Base-by-base conservation (phyloP, 768 basidiomycete genomes). In the Tubosaeta brunneosetosa region DNA sequence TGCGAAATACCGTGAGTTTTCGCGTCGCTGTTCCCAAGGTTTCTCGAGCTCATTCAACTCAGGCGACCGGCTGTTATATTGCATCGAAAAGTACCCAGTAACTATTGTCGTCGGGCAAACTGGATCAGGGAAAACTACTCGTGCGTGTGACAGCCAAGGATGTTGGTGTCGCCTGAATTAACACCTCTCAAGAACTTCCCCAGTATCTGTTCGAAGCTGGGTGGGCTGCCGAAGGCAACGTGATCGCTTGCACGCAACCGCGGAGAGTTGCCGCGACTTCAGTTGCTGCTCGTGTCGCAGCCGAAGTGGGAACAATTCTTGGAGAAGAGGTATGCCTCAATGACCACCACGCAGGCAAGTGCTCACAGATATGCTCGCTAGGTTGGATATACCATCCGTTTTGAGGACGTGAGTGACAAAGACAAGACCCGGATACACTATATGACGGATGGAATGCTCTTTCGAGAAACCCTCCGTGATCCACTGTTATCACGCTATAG, bases 391-490 rank as follows among this genome's bases (percentile, higher is more conserved):
- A 90, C 90, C 6, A 97, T 99, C 56, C 86, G 97, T 9, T 98
- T 98, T 55, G 97, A 99, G 67, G 92, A 97, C 60, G 83, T 95
- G 48, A 90, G 86, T 62, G 81, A 81, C 65, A 91, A 89, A 61
- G 81, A 87, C 27, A 76, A 82, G 48, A 98, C 97, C 2, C 80
- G 91, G 26, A 91, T 99, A 67, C 79, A 93, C 38, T 99, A 98
- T 69, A 81, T 98, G 82, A 99, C 97, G 31, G 97, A 99, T 67
- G 97, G 97, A 42, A 94, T 98, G 85, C 83, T 99, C 34, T 97
- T 98, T 67, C 83, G 94, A 53, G 94, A 97, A 72, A 86, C 87
- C 22, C 79, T 97, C 61, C 75, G 94, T 34, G 95, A 99, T 65
- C 97, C 97, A 16, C 70, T 97, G 27, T 77, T 99, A 47, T 91